A percentile compares a stretch with the other conserved stretches of the same genome.
These are phyloP conservation scores for Talaromyces pinophilus DNA, from an alignment of 2,329 filamentous ascomycete species.

Conservation along the genomic window DNA sequence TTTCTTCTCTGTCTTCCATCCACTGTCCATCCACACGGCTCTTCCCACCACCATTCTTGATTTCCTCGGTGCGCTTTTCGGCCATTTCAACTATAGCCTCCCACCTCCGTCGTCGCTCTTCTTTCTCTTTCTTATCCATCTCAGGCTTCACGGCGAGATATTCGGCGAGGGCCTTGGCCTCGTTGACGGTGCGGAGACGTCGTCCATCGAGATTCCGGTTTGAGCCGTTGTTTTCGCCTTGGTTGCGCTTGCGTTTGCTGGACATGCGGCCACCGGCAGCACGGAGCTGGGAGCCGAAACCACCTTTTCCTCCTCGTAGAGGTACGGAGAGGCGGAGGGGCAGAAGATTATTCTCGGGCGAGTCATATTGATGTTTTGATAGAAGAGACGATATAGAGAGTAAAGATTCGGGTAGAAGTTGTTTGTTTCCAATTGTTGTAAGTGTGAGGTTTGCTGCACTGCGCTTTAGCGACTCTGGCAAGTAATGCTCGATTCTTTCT, in stretches of 20 bases:
- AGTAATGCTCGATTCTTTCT: constrained; percentile 56
- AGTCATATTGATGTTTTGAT: constrained; percentile 38
- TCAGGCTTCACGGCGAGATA: constrained; percentile 95
- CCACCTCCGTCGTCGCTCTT: constrained; percentile 78
- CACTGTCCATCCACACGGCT: constrained; percentile 78
- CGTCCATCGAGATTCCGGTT: constrained; percentile 92
- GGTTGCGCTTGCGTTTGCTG: constrained; percentile 82
- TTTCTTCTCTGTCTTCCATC: constrained; percentile 93
- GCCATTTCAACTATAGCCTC: constrained; percentile 83
- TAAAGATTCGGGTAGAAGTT: constrained; percentile 59
- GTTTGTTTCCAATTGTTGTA: constrained; percentile 77
- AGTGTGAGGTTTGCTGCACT: constrained; percentile 64
- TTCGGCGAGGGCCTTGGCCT: constrained; percentile 92
- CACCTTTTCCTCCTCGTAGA: constrained; percentile 90
- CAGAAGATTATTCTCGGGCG: constrained; percentile 64
- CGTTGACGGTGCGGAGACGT: constrained; percentile 84
- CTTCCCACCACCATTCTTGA: constrained; percentile 71
- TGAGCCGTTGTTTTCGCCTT: constrained; percentile 81
- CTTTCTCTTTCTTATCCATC: constrained; percentile 93
- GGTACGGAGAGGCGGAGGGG: constrained; percentile 78
- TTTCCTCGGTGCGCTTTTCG: constrained; percentile 79
- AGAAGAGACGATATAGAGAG: constrained; percentile 65
- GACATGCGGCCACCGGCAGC: constrained; percentile 98
- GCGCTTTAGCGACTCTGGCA: constrained; percentile 61
- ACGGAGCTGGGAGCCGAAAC: constrained; percentile 94